Evolutionary conservation across 805 yeast species (phyloP).

Genomic region (Metschnikowia picachoensis): DNA sequence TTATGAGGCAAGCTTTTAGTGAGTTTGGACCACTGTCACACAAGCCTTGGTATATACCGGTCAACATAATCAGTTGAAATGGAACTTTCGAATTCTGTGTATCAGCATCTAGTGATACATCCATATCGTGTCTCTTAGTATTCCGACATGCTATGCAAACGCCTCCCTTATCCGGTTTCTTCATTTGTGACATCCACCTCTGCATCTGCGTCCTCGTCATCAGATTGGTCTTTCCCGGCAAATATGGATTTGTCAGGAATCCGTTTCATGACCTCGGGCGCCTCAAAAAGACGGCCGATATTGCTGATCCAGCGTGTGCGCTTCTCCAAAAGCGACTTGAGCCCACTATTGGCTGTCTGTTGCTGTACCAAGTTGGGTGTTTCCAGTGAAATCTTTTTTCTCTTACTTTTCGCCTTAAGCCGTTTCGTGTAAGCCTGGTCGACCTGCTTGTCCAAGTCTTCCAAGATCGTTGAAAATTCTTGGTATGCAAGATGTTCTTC

Average conservation of each 20-base stretch:
- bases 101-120: too few relatives aligned
- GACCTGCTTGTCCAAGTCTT: constrained; percentile 93
- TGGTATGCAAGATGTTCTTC: constrained; percentile 94
- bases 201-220: constrained; percentile 32
- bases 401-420: constrained; percentile 66
- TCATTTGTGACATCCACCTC: constrained; percentile 22
- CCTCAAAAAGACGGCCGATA: constrained; percentile 80
- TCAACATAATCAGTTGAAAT: too few relatives aligned
- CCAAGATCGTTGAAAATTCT: constrained; percentile 84
- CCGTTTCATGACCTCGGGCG: constrained; percentile 66
- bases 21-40: too few relatives aligned
- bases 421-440: constrained; percentile 90
- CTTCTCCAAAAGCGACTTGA: constrained; percentile 78
- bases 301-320: constrained; percentile 83
- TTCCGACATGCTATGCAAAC: too few relatives aligned
- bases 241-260: constrained; percentile 67
- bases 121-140: too few relatives aligned
- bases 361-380: constrained; percentile 44
- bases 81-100: too few relatives aligned
- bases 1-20: too few relatives aligned
- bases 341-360: constrained; percentile 72
- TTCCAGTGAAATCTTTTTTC: constrained; percentile 43
- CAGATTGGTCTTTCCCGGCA: constrained; percentile 29
- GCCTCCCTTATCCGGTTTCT: constrained; percentile 4
- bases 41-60: too few relatives aligned